Evolutionary conservation across 2,329 filamentous ascomycete genomes (phyloP), one percentile per base, ranked within the genome.

Genomic region (Aspergillus aculeatinus): DNA sequence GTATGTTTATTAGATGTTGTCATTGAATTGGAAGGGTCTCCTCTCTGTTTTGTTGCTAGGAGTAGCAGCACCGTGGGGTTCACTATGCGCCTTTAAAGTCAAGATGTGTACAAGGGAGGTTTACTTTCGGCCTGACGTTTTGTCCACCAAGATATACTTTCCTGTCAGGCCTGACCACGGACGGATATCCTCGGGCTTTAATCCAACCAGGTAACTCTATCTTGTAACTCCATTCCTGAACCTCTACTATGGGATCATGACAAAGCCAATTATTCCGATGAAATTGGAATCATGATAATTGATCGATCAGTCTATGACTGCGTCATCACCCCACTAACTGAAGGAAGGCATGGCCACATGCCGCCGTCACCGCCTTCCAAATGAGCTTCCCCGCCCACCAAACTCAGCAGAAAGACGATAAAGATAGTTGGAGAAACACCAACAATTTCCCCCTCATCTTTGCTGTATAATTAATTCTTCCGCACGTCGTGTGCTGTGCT

Each of bases 401-500:
- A 61, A 63, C 52, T 48, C 35, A 61, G 44, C 56, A 33, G 53
- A 55, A 55, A 55, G 53, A 50, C 59, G 50, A 57, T 59, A 59
- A 61, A 57, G 59, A 57, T 55, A 52, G 49, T 49, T 49, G 51
- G 44, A 52, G 50, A 56, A 58, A 58, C 27, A 42, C 44, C 44
- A 55, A 61, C 63, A 55, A 58, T 59, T 58, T 42, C 60, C 59
- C 27, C 58, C 59, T 60, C 60, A 62, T 48, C 58, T 57, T 64
- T 60, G 44, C 29, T 44, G 29, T 33, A 55, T 50, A 55, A 31
- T 39, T 16, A 19, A 19, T 19, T 52, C 60, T 59, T 59, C 59
- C 62, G 66, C 65, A 65, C 61, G 61, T 48, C 48, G 62, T 67
- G 62, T 67, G 65, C 67, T 69, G 70, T 69, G 66, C 67, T 63